Evolutionary conservation across 805 yeast genomes (phyloP).

Genomic region (Pichia rugopelliculosa): DNA sequence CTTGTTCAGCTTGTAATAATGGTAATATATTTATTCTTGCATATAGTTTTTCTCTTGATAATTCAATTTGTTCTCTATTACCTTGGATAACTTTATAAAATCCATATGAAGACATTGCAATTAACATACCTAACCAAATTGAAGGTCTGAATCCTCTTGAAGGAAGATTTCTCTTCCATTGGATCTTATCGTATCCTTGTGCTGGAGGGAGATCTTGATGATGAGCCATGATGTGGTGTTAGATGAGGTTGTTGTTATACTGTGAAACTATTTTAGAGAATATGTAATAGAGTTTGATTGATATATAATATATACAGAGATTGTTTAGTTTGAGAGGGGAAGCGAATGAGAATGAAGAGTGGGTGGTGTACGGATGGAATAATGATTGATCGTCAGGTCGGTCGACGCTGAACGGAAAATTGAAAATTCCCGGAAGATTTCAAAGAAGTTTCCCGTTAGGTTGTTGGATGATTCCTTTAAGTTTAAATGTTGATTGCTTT

Average conservation of each 20-base stretch:
- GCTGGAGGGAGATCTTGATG: conserved; percentile 80
- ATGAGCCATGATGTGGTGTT: conserved; percentile 19
- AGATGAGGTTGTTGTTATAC: no score
- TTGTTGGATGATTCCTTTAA: no score
- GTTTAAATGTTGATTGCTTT: no score
- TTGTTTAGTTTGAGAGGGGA: no score
- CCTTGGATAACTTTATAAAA: conserved; percentile 60
- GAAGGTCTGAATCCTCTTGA: conserved; percentile 78
- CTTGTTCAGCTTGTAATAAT: conserved; percentile 72
- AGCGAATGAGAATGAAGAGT: background rate
- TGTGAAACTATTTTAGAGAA: no score
- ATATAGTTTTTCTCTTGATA: conserved; percentile 71
- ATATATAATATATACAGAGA: no score
- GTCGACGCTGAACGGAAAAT: background rate
- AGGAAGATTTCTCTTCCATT: conserved; percentile 85
- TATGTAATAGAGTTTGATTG: no score
- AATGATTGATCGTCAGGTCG: background rate
- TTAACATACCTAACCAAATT: conserved; percentile 57
- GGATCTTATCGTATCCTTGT: conserved; percentile 79
- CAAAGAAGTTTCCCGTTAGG: no score
- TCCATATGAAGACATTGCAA: conserved; percentile 62
- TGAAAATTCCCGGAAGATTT: no score
- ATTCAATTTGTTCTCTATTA: conserved; percentile 68
- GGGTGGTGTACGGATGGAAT: background rate
- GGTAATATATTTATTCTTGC: conserved; percentile 68